Evolutionary conservation across 2,329 filamentous ascomycete genomes (phyloP), one percentile per base, ranked within the genome.

Genomic region (Monilinia laxa): DNA sequence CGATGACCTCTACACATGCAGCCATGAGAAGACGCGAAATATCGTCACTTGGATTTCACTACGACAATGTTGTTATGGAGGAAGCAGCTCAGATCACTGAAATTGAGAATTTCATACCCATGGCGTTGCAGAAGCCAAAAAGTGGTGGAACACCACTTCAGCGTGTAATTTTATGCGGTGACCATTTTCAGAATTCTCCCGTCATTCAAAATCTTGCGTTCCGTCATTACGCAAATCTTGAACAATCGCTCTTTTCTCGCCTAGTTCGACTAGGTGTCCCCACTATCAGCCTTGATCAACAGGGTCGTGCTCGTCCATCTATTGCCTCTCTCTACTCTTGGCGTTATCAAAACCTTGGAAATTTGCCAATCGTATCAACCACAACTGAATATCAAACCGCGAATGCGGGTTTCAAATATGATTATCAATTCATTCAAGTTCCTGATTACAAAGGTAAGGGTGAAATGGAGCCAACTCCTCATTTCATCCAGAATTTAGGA

Each of bases 51-150:
- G 93, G 93, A 20, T 99, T 99, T 79, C 92, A 92, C 72, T 99
- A 99, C 74, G 93, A 98, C 81, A 99, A 97, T 71, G 90, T 99
- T 16, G 85, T 99, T 64, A 97, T 99, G 91, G 95, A 99, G 80
- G 95, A 99, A 82, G 94, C 95, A 6, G 95, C 95, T 16, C 95
- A 99, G 76, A 94, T 99, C 75, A 99, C 94, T 0, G 95, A 99
- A 78, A 91, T 97, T 56, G 95, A 99, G 77, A 96, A 92, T 70
- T 98, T 99, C 79, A 92, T 99, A 70, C 95, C 95, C 0, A 83
- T 97, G 64, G 91, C 93, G n/a, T 84, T 99, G 78, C 96, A 99
- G 76, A 92, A 91, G 70, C 87, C 90, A 25, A 86, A 87, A 71
- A 82, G 89, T 62, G 90, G 90, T 45, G 84, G 92, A 74, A 84